phyloP scores from a whole-genome alignment of 169 alveolate genomes.

The Babesia caballi region DNA sequence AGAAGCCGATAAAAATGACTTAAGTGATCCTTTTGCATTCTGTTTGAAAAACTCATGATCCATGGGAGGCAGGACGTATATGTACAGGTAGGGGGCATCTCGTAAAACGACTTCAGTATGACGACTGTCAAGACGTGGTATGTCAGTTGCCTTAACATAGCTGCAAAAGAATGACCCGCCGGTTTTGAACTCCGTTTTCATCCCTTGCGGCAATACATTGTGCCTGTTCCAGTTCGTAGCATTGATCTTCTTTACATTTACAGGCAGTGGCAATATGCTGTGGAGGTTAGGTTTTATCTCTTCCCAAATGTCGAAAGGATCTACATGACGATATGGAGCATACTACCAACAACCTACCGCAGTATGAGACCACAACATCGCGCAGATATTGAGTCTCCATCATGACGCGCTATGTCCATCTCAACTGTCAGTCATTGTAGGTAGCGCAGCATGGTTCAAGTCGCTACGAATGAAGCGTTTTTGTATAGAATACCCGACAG shows the following conservation, averaged over 20 bases:
- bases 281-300: neutral
- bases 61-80: slow-evolving; percentile 41
- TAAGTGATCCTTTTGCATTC: neutral
- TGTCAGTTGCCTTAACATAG: slow-evolving; percentile 11
- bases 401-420: neutral
- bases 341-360: neutral
- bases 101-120: neutral
- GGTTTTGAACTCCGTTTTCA: neutral
- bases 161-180: slow-evolving; percentile 13
- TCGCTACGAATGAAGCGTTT: too few species aligned
- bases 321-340: neutral
- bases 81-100: neutral
- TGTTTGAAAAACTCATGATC: slow-evolving; percentile 6
- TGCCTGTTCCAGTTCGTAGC: neutral
- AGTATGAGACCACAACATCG: slow-evolving; percentile 4
- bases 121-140: neutral
- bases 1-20: neutral
- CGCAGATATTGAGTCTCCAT: neutral
- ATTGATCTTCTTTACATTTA: neutral
- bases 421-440: neutral
- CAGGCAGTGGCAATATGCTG: slow-evolving; percentile 7
- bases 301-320: slow-evolving; percentile 27
- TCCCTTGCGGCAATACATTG: neutral
- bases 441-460: too few species aligned
- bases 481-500: too few species aligned